Evolutionary conservation across 164 flowering plant species (phyloP).

Genomic region (Aristolochia contorta): DNA sequence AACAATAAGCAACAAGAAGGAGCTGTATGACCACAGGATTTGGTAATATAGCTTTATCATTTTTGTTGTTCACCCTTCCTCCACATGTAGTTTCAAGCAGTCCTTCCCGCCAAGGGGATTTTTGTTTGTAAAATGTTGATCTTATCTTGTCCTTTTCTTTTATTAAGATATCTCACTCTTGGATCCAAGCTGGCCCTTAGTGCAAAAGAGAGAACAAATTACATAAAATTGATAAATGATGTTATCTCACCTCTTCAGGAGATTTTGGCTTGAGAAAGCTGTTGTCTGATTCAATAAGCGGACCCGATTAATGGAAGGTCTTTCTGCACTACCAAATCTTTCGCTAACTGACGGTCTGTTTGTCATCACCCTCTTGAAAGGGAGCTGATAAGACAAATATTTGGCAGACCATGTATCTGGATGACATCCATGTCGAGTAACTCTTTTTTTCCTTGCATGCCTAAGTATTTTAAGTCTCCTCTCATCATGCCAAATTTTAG

Average conservation of each 20-base stretch:
- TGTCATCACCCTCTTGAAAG: slow-evolving; percentile 22
- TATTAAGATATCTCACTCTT: too few relatives aligned
- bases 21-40: too few relatives aligned
- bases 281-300: slow-evolving; percentile 46
- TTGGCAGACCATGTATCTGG: slow-evolving; percentile 7
- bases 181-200: too few relatives aligned
- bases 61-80: too few relatives aligned
- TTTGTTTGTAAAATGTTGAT: too few relatives aligned
- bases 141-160: too few relatives aligned
- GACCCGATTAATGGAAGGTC: slow-evolving; percentile 36
- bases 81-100: too few relatives aligned
- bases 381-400: slow-evolving; percentile 12
- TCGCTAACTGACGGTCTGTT: slow-evolving; percentile 17
- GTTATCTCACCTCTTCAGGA: slow-evolving; percentile 55
- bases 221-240: background rate
- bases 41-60: too few relatives aligned
- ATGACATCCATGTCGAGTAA: slow-evolving; percentile 7
- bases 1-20: too few relatives aligned
- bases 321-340: slow-evolving; percentile 6
- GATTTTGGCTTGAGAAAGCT: slow-evolving; percentile 53
- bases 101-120: too few relatives aligned
- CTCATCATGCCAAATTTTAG: slow-evolving; percentile 58
- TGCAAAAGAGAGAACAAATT: too few relatives aligned
- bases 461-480: slow-evolving; percentile 15
- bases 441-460: slow-evolving; percentile 22